Percentiles rank a stretch among this genome's conserved stretches.
Conservation (phyloP, 257 asterid genomes). For the Gentiana dahurica region DNA sequence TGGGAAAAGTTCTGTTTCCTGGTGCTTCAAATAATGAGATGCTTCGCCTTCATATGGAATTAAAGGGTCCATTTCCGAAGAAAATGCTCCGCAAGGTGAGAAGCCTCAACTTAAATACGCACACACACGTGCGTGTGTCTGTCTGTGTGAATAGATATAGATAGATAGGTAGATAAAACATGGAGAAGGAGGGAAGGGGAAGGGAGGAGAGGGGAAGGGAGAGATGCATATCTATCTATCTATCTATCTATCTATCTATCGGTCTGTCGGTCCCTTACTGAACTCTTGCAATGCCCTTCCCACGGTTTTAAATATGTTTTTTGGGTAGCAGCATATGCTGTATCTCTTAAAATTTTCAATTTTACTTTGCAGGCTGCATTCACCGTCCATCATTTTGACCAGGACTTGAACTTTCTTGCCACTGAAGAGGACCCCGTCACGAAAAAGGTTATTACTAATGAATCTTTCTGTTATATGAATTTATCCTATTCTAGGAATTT, state of each 20-base stretch:
- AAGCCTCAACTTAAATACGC: not conserved
- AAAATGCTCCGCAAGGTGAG: slow-evolving; percentile 96
- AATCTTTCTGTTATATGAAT: not conserved
- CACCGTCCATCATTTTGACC: slow-evolving; percentile 82
- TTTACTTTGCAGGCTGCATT: slow-evolving; percentile 64
- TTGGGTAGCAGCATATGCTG: not conserved
- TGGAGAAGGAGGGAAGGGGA: no score
- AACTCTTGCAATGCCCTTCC: not conserved
- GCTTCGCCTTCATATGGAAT: slow-evolving; percentile 98
- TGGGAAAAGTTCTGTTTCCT: slow-evolving; percentile 94
- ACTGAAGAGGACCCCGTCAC: slow-evolving; percentile 94
- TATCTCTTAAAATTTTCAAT: not conserved
- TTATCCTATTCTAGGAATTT: not conserved
- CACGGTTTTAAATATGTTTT: not conserved
- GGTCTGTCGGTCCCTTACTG: no score
- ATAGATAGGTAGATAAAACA: no score
- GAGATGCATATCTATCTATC: no score
- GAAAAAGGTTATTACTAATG: slow-evolving; percentile 48
- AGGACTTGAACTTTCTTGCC: slow-evolving; percentile 81
- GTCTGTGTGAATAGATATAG: no score
- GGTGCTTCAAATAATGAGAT: slow-evolving; percentile 90
- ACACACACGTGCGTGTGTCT: not conserved
- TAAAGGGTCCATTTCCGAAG: slow-evolving; percentile 90
- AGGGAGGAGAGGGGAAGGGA: no score
- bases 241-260: no score